Percentiles rank a stretch among this genome's conserved stretches.
phyloP scores from a whole-genome alignment of 768 basidiomycete genomes.

The Tricholoma saponaceum region DNA sequence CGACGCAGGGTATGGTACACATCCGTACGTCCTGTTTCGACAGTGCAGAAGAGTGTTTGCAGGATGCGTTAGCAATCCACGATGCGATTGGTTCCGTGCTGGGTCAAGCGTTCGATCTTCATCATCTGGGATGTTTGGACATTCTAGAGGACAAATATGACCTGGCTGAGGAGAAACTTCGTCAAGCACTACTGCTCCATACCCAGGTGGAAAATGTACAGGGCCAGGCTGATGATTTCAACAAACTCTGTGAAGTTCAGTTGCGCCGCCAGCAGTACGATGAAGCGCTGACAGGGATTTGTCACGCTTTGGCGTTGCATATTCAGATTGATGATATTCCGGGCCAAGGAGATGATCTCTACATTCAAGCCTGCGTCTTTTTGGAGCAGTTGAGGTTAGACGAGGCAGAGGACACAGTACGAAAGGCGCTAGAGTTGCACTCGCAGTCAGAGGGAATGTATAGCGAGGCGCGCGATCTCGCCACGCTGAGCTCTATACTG shows the following conservation, averaged over 20 bases:
- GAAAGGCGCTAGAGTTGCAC: slow-evolving; percentile 18
- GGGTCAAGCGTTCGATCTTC: slow-evolving; percentile 16
- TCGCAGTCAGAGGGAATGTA: slow-evolving; percentile 7
- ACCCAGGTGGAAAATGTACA: slow-evolving; percentile 12
- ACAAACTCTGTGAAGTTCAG: slow-evolving; percentile 11
- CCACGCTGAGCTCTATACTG: slow-evolving; percentile 17
- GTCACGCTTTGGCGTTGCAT: slow-evolving; percentile 15
- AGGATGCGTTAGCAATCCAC: slow-evolving; percentile 4
- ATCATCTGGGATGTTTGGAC: slow-evolving; percentile 12
- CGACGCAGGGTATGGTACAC: slow-evolving; percentile 4
- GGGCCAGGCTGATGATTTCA: slow-evolving; percentile 17
- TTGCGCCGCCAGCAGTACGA: slow-evolving; percentile 9
- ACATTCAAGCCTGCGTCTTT: slow-evolving; percentile 21
- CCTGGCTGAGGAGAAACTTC: slow-evolving; percentile 10
- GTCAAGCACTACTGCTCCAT: slow-evolving; percentile 9
- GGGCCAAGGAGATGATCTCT: slow-evolving; percentile 24
- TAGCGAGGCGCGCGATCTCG: slow-evolving; percentile 14
- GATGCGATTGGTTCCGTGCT: slow-evolving; percentile 5
- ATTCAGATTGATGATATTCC: slow-evolving; percentile 15
- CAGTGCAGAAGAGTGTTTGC: background rate
- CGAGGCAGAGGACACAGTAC: slow-evolving; percentile 17
- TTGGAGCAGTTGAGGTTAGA: slow-evolving; percentile 15
- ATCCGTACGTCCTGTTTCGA: background rate
- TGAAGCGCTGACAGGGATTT: slow-evolving; percentile 12
- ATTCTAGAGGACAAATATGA: slow-evolving; percentile 8